Conservation (phyloP, 1,284 basidiomycete species). For the Tilletiopsis washingtonensis region DNA sequence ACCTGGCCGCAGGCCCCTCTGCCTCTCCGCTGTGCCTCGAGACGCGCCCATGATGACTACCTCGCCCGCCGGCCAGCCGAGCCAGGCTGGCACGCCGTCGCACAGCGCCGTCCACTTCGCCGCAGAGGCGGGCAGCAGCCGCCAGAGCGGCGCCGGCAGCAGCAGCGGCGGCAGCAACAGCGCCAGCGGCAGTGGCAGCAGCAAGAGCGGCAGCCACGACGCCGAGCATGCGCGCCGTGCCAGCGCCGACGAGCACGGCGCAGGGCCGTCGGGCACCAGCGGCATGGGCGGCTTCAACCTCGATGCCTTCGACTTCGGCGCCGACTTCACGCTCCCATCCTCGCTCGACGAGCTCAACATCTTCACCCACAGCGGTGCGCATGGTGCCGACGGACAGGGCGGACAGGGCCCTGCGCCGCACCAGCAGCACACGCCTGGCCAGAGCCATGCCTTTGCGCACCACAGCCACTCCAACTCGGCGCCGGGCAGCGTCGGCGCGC, state of each 20-base stretch:
- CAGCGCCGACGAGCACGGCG: not conserved
- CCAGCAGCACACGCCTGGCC: constrained; percentile 23
- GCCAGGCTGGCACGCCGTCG: no score
- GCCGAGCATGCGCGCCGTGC: not conserved
- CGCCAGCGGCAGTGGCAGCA: not conserved
- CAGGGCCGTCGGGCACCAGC: no score
- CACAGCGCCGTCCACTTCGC: no score
- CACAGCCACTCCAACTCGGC: constrained; percentile 13
- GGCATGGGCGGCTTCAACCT: constrained; percentile 17
- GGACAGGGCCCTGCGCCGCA: constrained; percentile 17
- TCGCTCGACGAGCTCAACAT: constrained; percentile 25
- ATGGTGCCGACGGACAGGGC: no score
- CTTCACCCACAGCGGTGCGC: constrained; percentile 12
- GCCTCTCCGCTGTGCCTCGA: no score
- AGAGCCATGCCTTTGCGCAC: no score
- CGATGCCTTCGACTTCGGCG: constrained; percentile 33
- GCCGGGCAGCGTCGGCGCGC: not conserved
- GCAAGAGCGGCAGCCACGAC: not conserved
- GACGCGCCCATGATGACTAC: no score
- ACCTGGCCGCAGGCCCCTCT: no score
- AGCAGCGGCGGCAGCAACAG: not conserved
- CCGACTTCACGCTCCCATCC: constrained; percentile 17
- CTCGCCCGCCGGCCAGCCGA: no score
- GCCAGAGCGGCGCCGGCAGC: not conserved
- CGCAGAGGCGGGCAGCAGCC: not conserved